phyloP scores from a whole-genome alignment of 768 basidiomycete genomes.

The Panus rudis region DNA sequence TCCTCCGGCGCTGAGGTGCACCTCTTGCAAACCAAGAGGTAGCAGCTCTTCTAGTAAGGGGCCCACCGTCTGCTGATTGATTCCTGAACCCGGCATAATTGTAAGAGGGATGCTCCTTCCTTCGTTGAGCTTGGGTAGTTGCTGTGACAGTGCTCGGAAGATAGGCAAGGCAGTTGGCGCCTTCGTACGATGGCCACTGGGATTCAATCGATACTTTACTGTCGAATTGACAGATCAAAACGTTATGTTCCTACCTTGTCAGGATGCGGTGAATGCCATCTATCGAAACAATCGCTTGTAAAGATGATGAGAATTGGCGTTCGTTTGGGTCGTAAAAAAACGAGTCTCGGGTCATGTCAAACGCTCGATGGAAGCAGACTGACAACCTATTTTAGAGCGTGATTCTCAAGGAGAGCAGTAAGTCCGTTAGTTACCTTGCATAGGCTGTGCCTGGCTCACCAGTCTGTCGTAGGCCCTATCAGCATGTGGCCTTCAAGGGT shows the following conservation, averaged over 20 bases:
- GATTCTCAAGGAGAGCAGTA: background rate
- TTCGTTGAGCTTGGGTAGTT: no score
- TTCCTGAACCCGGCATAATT: slow-evolving; percentile 73
- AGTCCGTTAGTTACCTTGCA: slow-evolving; percentile 43
- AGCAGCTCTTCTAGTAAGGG: slow-evolving; percentile 42
- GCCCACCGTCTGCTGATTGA: slow-evolving; percentile 51
- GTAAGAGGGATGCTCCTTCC: slow-evolving; percentile 10
- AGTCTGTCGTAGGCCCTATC: slow-evolving; percentile 31
- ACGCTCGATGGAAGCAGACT: slow-evolving; percentile 21
- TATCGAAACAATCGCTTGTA: slow-evolving; percentile 43
- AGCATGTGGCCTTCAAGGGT: background rate
- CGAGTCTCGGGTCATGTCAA: slow-evolving; percentile 66
- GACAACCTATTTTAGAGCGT: slow-evolving; percentile 1
- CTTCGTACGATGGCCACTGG: slow-evolving; percentile 46
- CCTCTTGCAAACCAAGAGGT: slow-evolving; percentile 53
- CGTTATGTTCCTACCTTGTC: slow-evolving; percentile 47
- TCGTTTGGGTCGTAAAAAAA: background rate
- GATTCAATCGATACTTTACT: background rate
- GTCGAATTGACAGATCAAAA: background rate
- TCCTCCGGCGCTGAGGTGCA: slow-evolving; percentile 68
- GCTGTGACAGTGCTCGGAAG: no score
- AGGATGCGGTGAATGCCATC: slow-evolving; percentile 67
- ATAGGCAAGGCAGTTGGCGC: slow-evolving; percentile 20
- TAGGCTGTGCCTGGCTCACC: slow-evolving; percentile 46
- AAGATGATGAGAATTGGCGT: slow-evolving; percentile 13